Evolutionary conservation across 2,329 filamentous ascomycete genomes (phyloP).

Genomic region (Tolypocladium capitatum): DNA sequence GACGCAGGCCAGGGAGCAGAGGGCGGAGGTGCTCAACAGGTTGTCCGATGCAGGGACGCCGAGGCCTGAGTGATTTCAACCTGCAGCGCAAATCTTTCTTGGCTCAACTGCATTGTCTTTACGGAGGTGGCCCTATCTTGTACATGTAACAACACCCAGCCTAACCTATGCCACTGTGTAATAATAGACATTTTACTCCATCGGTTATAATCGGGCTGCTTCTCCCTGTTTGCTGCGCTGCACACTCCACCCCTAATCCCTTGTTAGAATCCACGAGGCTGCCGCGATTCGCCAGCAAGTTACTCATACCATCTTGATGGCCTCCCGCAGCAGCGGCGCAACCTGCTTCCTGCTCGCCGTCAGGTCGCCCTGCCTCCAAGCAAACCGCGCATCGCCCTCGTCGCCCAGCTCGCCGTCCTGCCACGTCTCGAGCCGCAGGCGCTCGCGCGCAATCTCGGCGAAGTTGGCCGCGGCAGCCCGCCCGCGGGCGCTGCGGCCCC

Average conservation of each 20-base stretch:
- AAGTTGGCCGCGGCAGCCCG: constrained; percentile 42
- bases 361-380: constrained; percentile 54
- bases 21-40: constrained; percentile 4
- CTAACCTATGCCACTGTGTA: not conserved
- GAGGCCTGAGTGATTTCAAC: not conserved
- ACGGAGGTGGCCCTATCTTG: not conserved
- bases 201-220: not conserved
- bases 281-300: constrained; percentile 2
- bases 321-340: constrained; percentile 50
- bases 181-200: not conserved
- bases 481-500: constrained; percentile 41
- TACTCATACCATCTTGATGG: constrained; percentile 23
- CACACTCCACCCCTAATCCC: not conserved
- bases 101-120: not conserved
- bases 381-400: constrained; percentile 31
- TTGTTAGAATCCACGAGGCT: not conserved
- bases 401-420: constrained; percentile 30
- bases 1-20: constrained; percentile 6
- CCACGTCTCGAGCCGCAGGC: constrained; percentile 45
- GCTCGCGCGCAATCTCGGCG: constrained; percentile 24
- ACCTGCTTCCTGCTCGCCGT: constrained; percentile 56
- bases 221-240: not conserved
- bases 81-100: not conserved
- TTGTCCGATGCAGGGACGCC: constrained; percentile 1
- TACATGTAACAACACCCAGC: not conserved